Evolutionary conservation across 2,329 filamentous ascomycete genomes (phyloP).

Genomic region (Phyllosticta ampelicida): DNA sequence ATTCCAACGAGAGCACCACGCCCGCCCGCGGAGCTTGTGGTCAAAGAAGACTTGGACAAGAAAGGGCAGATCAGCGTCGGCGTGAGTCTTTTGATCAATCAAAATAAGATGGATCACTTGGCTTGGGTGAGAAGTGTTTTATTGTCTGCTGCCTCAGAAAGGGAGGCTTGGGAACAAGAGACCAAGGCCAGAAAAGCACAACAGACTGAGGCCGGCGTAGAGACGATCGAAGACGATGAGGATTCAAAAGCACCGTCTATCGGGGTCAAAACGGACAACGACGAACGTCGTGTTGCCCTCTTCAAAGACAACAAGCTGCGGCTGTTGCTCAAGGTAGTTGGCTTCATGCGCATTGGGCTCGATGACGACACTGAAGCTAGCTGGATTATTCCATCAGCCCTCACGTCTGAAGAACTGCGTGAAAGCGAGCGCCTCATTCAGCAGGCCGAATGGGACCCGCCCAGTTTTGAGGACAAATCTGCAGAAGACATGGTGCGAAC

Average conservation of each 20-base stretch:
- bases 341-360: constrained; percentile 52
- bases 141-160: constrained; percentile 56
- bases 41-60: constrained; percentile 58
- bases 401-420: constrained; percentile 55
- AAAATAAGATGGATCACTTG: constrained; percentile 64
- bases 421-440: constrained; percentile 63
- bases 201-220: not conserved
- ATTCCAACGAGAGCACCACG: constrained; percentile 52
- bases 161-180: constrained; percentile 66
- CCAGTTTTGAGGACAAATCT: constrained; percentile 55
- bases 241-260: constrained; percentile 39
- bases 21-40: constrained; percentile 71
- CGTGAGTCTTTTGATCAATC: constrained; percentile 68
- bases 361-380: constrained; percentile 65
- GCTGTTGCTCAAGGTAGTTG: constrained; percentile 68
- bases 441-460: constrained; percentile 67
- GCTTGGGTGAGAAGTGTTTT: constrained; percentile 71
- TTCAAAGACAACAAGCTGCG: constrained; percentile 85
- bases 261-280: constrained; percentile 46
- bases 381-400: constrained; percentile 63
- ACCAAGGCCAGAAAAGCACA: constrained; percentile 45
- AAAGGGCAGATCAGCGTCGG: constrained; percentile 65
- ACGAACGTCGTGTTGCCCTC: constrained; percentile 59
- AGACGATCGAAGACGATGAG: constrained; percentile 12
- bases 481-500: constrained; percentile 72